These are phyloP conservation scores for Aureobasidium sp. DNA, from an alignment of 2,329 filamentous ascomycete genomes.

Conservation along the genomic window DNA sequence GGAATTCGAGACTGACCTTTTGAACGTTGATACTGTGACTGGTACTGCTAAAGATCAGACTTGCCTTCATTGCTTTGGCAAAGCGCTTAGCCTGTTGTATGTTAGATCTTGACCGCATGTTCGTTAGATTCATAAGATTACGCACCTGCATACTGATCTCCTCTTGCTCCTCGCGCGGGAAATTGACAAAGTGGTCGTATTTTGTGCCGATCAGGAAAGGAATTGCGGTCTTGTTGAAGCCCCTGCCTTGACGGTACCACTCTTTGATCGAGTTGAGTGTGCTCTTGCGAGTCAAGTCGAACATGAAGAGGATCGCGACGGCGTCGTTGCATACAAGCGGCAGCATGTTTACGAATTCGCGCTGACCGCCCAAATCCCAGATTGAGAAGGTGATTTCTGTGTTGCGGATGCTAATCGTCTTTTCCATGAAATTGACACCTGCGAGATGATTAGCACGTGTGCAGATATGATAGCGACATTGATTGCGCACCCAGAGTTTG, in stretches of 20 bases:
- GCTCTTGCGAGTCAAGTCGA: conserved; percentile 94
- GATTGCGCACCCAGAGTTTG: conserved; percentile 67
- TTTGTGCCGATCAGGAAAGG: conserved; percentile 96
- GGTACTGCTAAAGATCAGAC: conserved; percentile 96
- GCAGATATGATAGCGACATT: neutral
- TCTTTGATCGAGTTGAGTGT: conserved; percentile 99
- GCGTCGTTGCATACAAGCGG: conserved; percentile 99
- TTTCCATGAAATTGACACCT: conserved; percentile 99
- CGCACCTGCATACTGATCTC: conserved; percentile 91
- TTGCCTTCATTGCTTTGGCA: conserved; percentile 96
- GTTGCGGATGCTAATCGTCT: conserved; percentile 98
- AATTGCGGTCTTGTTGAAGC: conserved; percentile 99
- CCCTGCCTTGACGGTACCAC: conserved; percentile 95
- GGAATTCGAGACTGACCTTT: conserved; percentile 54
- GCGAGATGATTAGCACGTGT: neutral
- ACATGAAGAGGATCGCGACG: conserved; percentile 99
- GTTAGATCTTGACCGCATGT: neutral
- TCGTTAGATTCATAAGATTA: neutral
- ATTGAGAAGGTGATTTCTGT: conserved; percentile 99
- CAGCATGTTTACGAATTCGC: conserved; percentile 99
- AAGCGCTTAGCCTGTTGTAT: conserved; percentile 71
- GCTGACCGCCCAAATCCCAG: conserved; percentile 95
- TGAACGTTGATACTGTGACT: conserved; percentile 99
- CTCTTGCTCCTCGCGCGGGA: conserved; percentile 92
- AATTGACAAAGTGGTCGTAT: conserved; percentile 99